Conservation (phyloP, 306 rosid genomes). For the Citrullus amarus region DNA sequence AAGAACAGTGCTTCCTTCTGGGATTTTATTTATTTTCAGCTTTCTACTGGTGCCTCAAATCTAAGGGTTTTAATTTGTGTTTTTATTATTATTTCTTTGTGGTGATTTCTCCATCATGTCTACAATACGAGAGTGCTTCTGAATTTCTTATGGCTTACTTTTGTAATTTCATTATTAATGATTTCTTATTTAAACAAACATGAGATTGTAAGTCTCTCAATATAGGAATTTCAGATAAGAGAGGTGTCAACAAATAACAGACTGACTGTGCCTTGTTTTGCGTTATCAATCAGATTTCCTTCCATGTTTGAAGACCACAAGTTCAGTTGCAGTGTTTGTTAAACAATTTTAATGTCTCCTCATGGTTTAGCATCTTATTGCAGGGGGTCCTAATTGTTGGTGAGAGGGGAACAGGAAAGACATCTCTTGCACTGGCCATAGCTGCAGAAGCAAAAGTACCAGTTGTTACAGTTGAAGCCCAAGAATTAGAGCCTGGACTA, state of each 20-base stretch:
- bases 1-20: background rate
- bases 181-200: background rate
- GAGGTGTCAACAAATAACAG: background rate
- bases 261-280: background rate
- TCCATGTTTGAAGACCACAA: background rate
- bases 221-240: background rate
- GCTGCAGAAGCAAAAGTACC: slow-evolving; percentile 99
- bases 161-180: background rate
- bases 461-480: slow-evolving; percentile 77
- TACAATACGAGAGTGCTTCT: background rate
- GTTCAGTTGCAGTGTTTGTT: background rate
- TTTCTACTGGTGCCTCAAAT: background rate
- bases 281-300: background rate
- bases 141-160: background rate
- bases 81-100: background rate
- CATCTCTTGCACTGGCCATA: slow-evolving; percentile 92
- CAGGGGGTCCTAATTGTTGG: slow-evolving; percentile 97
- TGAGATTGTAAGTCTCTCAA: background rate
- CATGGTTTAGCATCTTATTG: slow-evolving; percentile 13
- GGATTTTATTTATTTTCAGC: background rate
- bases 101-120: background rate
- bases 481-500: slow-evolving; percentile 87
- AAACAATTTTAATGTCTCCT: background rate
- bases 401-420: slow-evolving; percentile 97
- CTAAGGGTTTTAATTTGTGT: background rate